phyloP scores from a whole-genome alignment of 179 eudicot genomes.

The Beta macrorhiza region DNA sequence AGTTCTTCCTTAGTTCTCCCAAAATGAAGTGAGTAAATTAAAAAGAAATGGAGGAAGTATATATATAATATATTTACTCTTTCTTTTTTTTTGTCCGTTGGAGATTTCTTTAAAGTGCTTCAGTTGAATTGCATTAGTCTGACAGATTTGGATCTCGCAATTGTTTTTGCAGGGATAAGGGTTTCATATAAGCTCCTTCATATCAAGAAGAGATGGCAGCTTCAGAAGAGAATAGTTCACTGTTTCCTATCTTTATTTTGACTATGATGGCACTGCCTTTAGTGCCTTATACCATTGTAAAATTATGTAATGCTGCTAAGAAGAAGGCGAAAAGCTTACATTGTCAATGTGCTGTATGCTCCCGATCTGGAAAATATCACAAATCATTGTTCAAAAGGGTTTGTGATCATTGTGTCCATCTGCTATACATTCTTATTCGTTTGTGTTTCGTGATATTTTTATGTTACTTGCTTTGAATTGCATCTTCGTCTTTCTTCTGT shows the following conservation, averaged over 20 bases:
- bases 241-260: conserved; percentile 82
- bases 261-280: conserved; percentile 84
- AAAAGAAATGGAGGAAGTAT: background rate
- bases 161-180: conserved; percentile 20
- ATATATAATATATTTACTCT: background rate
- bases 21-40: no score
- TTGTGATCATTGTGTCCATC: conserved; percentile 18
- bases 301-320: conserved; percentile 62
- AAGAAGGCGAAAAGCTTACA: conserved; percentile 64
- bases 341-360: conserved; percentile 71
- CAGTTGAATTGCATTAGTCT: background rate
- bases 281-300: conserved; percentile 78
- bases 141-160: conserved; percentile 2
- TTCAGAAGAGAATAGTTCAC: conserved; percentile 75
- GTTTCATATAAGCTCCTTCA: conserved; percentile 19
- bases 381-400: conserved; percentile 70
- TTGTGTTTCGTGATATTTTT: background rate
- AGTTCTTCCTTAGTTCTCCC: no score
- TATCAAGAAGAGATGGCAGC: conserved; percentile 53
- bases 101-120: background rate
- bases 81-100: background rate
- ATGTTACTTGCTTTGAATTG: background rate
- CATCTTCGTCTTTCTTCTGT: background rate
- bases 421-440: background rate
- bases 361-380: conserved; percentile 80